Evolutionary conservation across 116 monocot genomes (phyloP), one percentile per base, ranked within the genome.

Genomic region (Posidonia oceanica): DNA sequence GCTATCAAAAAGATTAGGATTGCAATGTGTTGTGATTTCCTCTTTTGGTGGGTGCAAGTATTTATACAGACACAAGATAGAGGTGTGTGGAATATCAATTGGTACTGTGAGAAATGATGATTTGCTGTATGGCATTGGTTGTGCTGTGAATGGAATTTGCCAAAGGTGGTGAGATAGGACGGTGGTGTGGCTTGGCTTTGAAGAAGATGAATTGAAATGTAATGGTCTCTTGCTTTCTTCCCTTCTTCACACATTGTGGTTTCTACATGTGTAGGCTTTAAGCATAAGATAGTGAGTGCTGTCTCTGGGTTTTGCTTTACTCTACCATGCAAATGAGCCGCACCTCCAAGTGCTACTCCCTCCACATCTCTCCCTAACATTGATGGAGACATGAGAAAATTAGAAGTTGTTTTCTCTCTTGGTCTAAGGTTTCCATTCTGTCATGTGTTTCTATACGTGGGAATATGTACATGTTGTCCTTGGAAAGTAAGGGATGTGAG

Each of bases 121-220:
- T 16, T 14, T 59, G 60, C 4, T 39, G 12, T 7, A n/a, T 20
- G 4, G 61, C 7, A 8, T 40, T 66, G 66, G 57, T 37, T 39
- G 59, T 23, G 22, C 20, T 60, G 61, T 39, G 72, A 75, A 61
- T 39, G 69, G 64, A 66, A 58, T 37, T 52, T 38, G 54, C 4
- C 5, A 62, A 20, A 41, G 18, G 36, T 29, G 63, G 17, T 54
- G 52, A n/a, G 64, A 38, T 22, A 14, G 67, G 68, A 12, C 38
- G 36, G 23, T 17, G 17, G 12, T 61, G 61, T 76, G 80, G 76
- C 70, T 80, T 81, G 73, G 84, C 74, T 84, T 77, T 66, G 72
- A 81, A 85, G 81, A 62, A 63, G 68, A 68, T 36, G 48, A 71
- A 60, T 61, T 59, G 74, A 6, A 55, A 56, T 36, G 69, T 41